A percentile compares a stretch with the other conserved stretches of the same genome.
These are phyloP conservation scores for Fraxinus americana DNA, from an alignment of 257 asterid genomes.

Conservation along the genomic window DNA sequence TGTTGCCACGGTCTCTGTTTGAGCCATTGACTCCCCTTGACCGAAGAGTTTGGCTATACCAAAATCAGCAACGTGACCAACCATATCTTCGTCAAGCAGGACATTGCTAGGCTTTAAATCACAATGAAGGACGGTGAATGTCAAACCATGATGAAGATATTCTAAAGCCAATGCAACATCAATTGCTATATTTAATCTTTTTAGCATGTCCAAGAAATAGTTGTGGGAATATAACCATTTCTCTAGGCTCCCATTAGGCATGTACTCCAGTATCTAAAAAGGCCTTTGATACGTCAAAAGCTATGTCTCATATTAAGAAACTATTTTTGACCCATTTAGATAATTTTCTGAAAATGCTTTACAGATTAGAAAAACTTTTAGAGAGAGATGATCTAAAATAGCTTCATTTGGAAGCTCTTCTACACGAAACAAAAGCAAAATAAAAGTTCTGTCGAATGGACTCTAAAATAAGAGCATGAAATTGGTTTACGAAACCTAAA, in stretches of 20 bases:
- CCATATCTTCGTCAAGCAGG: background rate
- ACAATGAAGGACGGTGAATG: constrained; percentile 9
- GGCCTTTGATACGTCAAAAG: too few relatives aligned
- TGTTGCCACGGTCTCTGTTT: background rate
- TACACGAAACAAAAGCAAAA: background rate
- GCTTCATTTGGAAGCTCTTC: background rate
- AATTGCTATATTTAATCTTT: too few relatives aligned
- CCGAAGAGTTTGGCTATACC: background rate
- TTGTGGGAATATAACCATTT: too few relatives aligned
- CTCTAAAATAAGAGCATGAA: background rate
- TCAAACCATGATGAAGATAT: constrained; percentile 9
- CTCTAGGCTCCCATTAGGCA: too few relatives aligned
- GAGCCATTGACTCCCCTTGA: background rate
- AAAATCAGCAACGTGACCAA: background rate
- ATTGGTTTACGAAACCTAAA: background rate
- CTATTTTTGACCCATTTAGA: too few relatives aligned
- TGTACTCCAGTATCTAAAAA: too few relatives aligned
- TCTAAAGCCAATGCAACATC: constrained; percentile 20
- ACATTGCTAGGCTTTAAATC: constrained; percentile 8
- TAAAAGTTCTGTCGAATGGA: too few relatives aligned
- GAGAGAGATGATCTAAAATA: too few relatives aligned
- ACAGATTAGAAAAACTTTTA: too few relatives aligned
- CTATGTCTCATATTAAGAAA: too few relatives aligned
- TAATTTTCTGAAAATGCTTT: too few relatives aligned
- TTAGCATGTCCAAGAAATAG: too few relatives aligned